phyloP scores from a whole-genome alignment of 257 asterid genomes.

The Anisodus acutangulus region DNA sequence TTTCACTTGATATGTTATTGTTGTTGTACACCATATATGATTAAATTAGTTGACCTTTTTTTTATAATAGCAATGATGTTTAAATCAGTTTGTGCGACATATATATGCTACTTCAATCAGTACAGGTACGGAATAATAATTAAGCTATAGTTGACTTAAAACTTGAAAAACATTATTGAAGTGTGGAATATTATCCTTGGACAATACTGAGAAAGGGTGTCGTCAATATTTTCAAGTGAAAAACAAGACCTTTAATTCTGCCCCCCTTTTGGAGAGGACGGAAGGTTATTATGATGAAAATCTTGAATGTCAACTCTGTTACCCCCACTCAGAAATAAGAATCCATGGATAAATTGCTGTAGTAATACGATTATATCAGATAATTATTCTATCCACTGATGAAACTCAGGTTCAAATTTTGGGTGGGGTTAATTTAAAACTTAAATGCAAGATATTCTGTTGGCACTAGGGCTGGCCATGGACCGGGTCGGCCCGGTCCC shows the following conservation, averaged over 20 bases:
- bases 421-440: slow-evolving; percentile 1
- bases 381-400: not conserved
- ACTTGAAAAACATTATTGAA: not conserved
- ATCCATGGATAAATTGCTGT: not conserved
- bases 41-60: not conserved
- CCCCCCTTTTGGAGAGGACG: not conserved
- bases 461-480: not conserved
- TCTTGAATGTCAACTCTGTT: slow-evolving; percentile 17
- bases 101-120: not conserved
- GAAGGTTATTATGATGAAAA: not conserved
- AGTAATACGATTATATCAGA: not conserved
- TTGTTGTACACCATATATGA: not conserved
- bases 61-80: not conserved
- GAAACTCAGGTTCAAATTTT: not conserved
- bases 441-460: slow-evolving; percentile 5
- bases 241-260: slow-evolving; percentile 2
- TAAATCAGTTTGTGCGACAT: not conserved
- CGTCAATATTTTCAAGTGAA: slow-evolving; percentile 22
- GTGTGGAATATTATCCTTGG: slow-evolving; percentile 2
- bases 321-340: slow-evolving; percentile 21
- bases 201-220: not conserved
- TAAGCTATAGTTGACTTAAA: not conserved
- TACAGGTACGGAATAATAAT: not conserved
- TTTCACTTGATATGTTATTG: too few relatives aligned
- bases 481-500: too few relatives aligned